phyloP scores from a whole-genome alignment of 345 rosid species.

The Arabidopsis arenosa region DNA sequence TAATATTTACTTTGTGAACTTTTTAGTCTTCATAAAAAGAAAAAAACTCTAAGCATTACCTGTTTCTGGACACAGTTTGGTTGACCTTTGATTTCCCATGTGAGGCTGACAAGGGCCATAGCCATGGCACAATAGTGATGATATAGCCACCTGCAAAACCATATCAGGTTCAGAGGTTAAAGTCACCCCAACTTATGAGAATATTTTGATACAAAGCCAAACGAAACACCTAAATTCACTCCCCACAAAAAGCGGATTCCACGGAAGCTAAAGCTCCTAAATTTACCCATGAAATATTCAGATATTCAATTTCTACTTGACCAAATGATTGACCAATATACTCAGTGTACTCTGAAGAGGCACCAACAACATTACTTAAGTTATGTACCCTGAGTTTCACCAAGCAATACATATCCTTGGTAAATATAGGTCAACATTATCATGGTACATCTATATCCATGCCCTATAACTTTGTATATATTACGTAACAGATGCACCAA shows the following conservation, averaged over 20 bases:
- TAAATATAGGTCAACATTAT: not conserved
- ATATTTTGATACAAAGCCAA: not conserved
- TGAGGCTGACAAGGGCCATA: constrained; percentile 98
- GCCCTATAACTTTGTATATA: not conserved
- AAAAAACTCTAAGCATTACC: constrained; percentile 52
- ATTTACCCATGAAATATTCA: not conserved
- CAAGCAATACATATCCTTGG: not conserved
- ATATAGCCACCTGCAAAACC: constrained; percentile 88
- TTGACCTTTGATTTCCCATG: constrained; percentile 99
- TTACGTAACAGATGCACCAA: not conserved
- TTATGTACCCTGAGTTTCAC: not conserved
- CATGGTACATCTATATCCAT: not conserved
- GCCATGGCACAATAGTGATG: constrained; percentile 97
- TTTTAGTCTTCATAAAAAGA: constrained; percentile 20
- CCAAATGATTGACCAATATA: too few species aligned
- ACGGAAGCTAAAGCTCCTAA: not conserved
- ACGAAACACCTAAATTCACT: not conserved
- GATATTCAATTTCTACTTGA: not conserved
- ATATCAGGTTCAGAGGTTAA: constrained; percentile 30
- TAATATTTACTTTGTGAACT: constrained; percentile 24
- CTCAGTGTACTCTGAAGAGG: not conserved
- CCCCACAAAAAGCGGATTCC: not conserved
- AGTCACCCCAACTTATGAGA: constrained; percentile 1
- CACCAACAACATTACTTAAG: not conserved
- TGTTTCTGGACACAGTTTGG: constrained; percentile 95